These are phyloP conservation scores for Debaryomyces subglobosus DNA, from an alignment of 1,139 yeast genomes.

Conservation along the genomic window DNA sequence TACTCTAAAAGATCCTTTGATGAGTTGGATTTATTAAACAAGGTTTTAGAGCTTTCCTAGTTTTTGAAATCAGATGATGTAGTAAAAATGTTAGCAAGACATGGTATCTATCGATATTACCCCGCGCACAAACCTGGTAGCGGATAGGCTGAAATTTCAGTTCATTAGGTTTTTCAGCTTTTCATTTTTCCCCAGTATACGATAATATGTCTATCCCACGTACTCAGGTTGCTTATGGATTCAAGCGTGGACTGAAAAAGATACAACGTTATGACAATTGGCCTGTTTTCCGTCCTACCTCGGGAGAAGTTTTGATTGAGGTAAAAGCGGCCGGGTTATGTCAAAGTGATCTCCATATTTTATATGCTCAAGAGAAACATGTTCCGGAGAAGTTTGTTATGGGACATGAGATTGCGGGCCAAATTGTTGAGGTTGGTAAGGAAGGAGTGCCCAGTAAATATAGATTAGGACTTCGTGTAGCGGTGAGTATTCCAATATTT, in stretches of 20 bases:
- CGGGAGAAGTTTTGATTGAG: slow-evolving; percentile 44
- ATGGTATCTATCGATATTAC: too few species aligned
- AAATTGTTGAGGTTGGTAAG: slow-evolving; percentile 43
- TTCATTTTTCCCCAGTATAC: neutral
- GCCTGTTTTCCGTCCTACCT: slow-evolving; percentile 43
- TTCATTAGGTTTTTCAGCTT: neutral
- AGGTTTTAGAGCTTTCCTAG: too few species aligned
- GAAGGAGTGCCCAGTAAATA: slow-evolving; percentile 29
- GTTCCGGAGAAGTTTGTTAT: slow-evolving; percentile 41
- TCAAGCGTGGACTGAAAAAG: slow-evolving; percentile 21
- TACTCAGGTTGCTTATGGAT: slow-evolving; percentile 30
- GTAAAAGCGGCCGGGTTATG: slow-evolving; percentile 58
- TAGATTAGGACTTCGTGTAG: slow-evolving; percentile 39
- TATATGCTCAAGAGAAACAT: slow-evolving; percentile 29
- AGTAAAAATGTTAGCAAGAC: too few species aligned
- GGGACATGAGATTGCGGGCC: slow-evolving; percentile 65
- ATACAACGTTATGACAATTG: slow-evolving; percentile 28
- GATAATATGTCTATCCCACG: slow-evolving; percentile 14
- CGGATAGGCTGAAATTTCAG: too few species aligned
- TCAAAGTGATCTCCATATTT: slow-evolving; percentile 52
- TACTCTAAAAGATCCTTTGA: too few species aligned
- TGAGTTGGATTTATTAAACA: too few species aligned
- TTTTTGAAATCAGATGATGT: too few species aligned
- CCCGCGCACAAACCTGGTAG: too few species aligned
- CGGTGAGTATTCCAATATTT: slow-evolving; percentile 38